Conservation (phyloP, 192 early-diverging fungal genomes). For the Radiomyces spectabilis region DNA sequence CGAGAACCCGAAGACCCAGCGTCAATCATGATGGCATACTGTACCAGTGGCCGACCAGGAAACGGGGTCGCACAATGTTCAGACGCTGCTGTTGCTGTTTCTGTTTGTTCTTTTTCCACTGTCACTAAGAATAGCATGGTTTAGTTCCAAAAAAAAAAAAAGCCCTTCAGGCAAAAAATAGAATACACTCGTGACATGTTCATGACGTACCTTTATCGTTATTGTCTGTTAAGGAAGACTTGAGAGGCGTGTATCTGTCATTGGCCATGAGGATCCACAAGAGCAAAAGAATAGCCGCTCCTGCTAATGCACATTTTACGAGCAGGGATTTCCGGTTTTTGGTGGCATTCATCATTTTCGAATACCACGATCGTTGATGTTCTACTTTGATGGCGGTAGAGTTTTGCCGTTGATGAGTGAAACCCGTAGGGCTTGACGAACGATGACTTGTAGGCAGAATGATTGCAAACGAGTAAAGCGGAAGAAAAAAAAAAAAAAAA, state of each 20-base stretch:
- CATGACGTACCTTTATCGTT: too few relatives aligned
- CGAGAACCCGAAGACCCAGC: slow-evolving; percentile 96
- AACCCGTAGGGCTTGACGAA: too few relatives aligned
- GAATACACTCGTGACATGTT: background rate
- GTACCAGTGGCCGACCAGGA: slow-evolving; percentile 62
- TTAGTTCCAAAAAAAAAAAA: background rate
- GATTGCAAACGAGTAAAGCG: background rate
- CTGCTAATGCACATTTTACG: background rate
- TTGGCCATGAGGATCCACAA: background rate
- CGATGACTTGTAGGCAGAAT: too few relatives aligned
- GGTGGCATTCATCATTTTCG: too few relatives aligned
- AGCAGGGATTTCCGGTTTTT: background rate
- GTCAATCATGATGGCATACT: slow-evolving; percentile 93
- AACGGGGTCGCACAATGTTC: slow-evolving; percentile 10
- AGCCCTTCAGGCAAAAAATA: background rate
- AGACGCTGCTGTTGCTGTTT: too few relatives aligned
- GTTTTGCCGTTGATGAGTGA: too few relatives aligned
- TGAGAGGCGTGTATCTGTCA: background rate
- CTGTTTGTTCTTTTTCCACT: background rate
- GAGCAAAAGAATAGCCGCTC: background rate
- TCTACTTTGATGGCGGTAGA: too few relatives aligned
- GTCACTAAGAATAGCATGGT: too few relatives aligned
- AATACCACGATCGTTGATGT: too few relatives aligned
- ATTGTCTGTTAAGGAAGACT: too few relatives aligned
- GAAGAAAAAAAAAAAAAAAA: slow-evolving; percentile 4